Base-by-base conservation (phyloP, 306 rosid genomes). In the Vigna reflexopilosa region DNA sequence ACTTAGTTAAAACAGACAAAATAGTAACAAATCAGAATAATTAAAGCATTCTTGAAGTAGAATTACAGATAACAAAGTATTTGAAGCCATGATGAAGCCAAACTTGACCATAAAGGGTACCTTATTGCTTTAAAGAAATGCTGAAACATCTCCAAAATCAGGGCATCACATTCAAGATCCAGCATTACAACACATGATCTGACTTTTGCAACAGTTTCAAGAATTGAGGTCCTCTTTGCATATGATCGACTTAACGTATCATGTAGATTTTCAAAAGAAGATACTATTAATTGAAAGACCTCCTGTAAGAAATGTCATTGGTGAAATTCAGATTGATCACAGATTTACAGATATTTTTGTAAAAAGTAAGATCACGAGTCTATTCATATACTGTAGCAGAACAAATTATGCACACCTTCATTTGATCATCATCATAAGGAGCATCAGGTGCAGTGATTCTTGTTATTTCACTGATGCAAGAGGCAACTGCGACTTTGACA, bases 371-470 rank as follows among this genome's bases (percentile, higher is more conserved):
- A 28, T 47, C 66, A 63, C 17, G 24, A 61, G 19, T 15, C 49
- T 30, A 22, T 26, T 24, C 30, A 19, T 54, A 70, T 28, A 78
- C 47, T 66, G 17, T 26, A 32, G 20, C 5, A 76, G 34, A 20
- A 40, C 30, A 71, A 15, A 10, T 52, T 57, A 52, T 54, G 66
- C 57, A 44, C 73, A 92, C 98, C 97, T 92, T 94, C 98, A 94
- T 92, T 77, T 89, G 91, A 44, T 88, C 97, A 77, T 94, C 98
- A 67, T 87, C 91, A 75, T 94, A 94, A 36, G 98, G 98, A 63
- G 97, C 95, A 36, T 94, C 97, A 38, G 97, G 97, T 62, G 98
- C 98, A 57, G 95, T 90, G 64, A 92, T 92, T 84, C 98, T 90
- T 48, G 98, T 94, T 72, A 94, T 90, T 84, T 94, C 97, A 56